phyloP scores from a whole-genome alignment of 108 stramenopile species.

The Seminavis robusta region DNA sequence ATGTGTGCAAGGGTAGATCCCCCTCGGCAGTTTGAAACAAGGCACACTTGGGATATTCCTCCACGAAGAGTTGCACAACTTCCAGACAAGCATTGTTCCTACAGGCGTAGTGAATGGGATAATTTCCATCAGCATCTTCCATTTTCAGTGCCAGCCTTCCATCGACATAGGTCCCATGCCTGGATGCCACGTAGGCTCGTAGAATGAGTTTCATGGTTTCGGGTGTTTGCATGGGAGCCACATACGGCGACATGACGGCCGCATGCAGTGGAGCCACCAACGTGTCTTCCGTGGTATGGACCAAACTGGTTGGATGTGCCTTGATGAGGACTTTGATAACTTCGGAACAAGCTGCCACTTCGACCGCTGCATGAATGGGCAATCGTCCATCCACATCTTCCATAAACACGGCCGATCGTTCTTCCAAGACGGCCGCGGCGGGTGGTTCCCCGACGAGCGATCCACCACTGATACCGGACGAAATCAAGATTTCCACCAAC shows the following conservation, averaged over 20 bases:
- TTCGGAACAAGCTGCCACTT: slow-evolving; percentile 22
- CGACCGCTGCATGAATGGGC: slow-evolving; percentile 45
- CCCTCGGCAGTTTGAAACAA: slow-evolving; percentile 21
- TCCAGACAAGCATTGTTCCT: slow-evolving; percentile 49
- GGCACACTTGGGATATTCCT: slow-evolving; percentile 49
- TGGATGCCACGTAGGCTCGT: slow-evolving; percentile 32
- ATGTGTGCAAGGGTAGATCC: slow-evolving; percentile 38
- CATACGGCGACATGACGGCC: slow-evolving; percentile 30
- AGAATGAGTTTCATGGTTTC: slow-evolving; percentile 28
- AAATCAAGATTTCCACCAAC: too few species aligned
- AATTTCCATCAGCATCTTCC: slow-evolving; percentile 61
- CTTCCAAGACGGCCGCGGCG: too few species aligned
- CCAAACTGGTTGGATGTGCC: slow-evolving; percentile 36
- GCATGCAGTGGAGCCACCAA: slow-evolving; percentile 42
- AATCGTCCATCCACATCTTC: slow-evolving; percentile 37
- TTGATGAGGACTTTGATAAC: slow-evolving; percentile 34
- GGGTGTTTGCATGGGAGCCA: slow-evolving; percentile 29
- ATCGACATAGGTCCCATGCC: slow-evolving; percentile 42
- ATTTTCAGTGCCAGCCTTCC: slow-evolving; percentile 49
- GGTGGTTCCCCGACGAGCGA: too few species aligned
- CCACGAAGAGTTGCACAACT: slow-evolving; percentile 41
- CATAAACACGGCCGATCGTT: slow-evolving; percentile 26
- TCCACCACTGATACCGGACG: too few species aligned
- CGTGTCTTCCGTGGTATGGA: slow-evolving; percentile 45
- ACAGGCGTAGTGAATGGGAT: slow-evolving; percentile 74